A percentile compares a stretch with the other conserved stretches of the same genome.
Conservation (phyloP, 768 basidiomycete species). For the Serendipita sp. region DNA sequence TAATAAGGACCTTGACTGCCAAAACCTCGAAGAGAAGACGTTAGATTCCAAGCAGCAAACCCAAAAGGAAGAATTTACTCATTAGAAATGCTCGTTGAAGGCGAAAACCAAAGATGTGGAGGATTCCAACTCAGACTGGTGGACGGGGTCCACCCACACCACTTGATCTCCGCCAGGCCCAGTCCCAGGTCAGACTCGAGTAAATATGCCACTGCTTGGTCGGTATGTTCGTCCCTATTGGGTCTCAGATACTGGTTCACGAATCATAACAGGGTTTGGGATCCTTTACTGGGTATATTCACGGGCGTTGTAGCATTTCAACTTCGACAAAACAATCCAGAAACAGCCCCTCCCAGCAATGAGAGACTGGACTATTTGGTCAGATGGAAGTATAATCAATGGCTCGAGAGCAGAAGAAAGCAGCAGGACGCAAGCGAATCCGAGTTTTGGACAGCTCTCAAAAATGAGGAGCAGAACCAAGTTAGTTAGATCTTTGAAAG, state of each 20-base stretch:
- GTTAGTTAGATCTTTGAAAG: no score
- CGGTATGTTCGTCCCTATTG: neutral
- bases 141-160: neutral
- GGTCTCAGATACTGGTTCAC: neutral
- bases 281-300: constrained; percentile 59
- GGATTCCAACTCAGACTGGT: neutral
- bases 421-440: neutral
- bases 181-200: neutral
- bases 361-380: constrained; percentile 39
- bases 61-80: neutral
- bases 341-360: constrained; percentile 43
- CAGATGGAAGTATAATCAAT: constrained; percentile 51
- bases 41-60: neutral
- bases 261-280: constrained; percentile 34
- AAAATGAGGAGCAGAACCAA: no score
- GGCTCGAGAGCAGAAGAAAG: constrained; percentile 15
- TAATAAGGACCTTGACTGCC: constrained; percentile 4
- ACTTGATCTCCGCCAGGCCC: constrained; percentile 2
- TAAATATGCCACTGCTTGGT: neutral
- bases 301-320: constrained; percentile 67
- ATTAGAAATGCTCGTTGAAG: neutral
- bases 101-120: neutral
- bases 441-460: neutral
- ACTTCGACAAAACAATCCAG: constrained; percentile 65
- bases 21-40: neutral